Conservation (phyloP, 2,329 filamentous ascomycete species). For the Beauveria medogensis region DNA sequence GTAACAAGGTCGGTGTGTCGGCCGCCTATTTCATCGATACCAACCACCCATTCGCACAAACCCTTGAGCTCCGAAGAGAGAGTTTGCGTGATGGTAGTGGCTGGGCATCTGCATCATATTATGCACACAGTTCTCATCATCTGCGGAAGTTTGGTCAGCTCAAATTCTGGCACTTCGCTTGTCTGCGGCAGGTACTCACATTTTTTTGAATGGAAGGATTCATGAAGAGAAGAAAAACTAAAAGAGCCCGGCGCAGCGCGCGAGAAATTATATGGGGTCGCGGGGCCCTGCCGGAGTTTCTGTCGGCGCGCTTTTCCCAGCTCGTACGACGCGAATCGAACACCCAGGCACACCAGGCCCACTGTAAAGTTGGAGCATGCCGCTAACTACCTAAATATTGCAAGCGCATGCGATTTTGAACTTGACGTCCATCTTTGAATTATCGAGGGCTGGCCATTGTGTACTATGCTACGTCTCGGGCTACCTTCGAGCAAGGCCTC, state of each 20-base stretch:
- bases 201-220: constrained; percentile 99
- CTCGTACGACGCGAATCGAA: too few relatives aligned
- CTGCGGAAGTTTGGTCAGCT: constrained; percentile 40
- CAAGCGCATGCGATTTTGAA: neutral
- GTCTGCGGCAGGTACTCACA: constrained; percentile 50
- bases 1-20: constrained; percentile 99
- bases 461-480: neutral
- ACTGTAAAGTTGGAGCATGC: constrained; percentile 8
- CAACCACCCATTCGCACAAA: constrained; percentile 55
- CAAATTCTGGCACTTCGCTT: constrained; percentile 14
- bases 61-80: constrained; percentile 91
- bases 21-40: constrained; percentile 93
- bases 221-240: constrained; percentile 52
- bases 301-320: constrained; percentile 17
- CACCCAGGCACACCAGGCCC: neutral
- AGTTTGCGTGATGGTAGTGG: constrained; percentile 61
- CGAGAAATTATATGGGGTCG: constrained; percentile 29
- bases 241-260: constrained; percentile 22
- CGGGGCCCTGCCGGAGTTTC: constrained; percentile 19
- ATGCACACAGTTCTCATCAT: constrained; percentile 99
- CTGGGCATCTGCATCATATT: constrained; percentile 71
- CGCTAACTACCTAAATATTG: neutral
- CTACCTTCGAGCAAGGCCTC: neutral
- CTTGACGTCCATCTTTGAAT: neutral
- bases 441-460: neutral